Evolutionary conservation across 2,329 filamentous ascomycete genomes (phyloP), one percentile per base, ranked within the genome.

Genomic region (Sporothrix globosa): DNA sequence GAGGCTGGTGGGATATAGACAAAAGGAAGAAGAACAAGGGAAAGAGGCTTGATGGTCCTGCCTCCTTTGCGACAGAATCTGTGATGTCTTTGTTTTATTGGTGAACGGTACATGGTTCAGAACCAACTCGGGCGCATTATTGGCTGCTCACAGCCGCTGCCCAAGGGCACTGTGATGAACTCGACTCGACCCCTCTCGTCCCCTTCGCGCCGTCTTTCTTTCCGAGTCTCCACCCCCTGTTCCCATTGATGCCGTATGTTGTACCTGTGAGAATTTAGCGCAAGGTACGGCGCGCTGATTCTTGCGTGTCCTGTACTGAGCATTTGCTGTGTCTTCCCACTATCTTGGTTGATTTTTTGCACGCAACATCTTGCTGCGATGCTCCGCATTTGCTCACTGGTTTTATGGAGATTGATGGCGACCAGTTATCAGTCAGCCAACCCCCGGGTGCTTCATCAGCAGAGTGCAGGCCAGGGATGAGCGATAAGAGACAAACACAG

Each of bases 191-290:
- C 19, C 3, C 30, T 60, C 56, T 13, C 2, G 39, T 11, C 10
- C 14, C 44, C 56, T 24, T 10, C 11, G 19, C 24, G 34, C 34
- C 11, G 9, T n/a, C 7, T 24, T 34, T 21, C 39, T 44, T 14
- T 61, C 19, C 11, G 17, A 11, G 39, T 63, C 39, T n/a, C 58
- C 41, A 50, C 61, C 39, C 10, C 53, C 24, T n/a, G 58, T 46
- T 39, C 39, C 14, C 21, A 7, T 14, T 14, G n/a, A 52, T 19
- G 46, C 44, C 34, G 48, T 3, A 30, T 30, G 27, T 3, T 30
- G 27, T 65, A 21, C 58, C 68, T 65, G 68, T 69, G 48, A 65
- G 58, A 65, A 46, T 69, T 69, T 69, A 69, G 68, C 44, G 58
- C 58, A 65, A 69, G 56, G 56, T 50, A 69, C 56, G 56, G 41